A percentile compares a stretch with the other conserved stretches of the same genome.
Evolutionary conservation across 2,329 filamentous ascomycete genomes (phyloP).

Genomic region (Neobulgaria alba): DNA sequence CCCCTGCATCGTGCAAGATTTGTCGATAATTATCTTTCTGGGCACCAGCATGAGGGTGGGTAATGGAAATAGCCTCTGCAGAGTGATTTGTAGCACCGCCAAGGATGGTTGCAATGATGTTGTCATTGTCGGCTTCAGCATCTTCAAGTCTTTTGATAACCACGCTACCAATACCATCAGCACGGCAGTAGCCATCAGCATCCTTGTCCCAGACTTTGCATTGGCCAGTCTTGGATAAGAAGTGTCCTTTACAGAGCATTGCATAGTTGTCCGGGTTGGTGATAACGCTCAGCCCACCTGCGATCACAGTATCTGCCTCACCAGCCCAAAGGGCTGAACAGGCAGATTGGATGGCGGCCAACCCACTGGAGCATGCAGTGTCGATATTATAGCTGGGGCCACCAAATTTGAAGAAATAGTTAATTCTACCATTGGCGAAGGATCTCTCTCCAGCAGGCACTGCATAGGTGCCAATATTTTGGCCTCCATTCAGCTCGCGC

Average conservation of each 20-base stretch:
- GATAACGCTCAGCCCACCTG: slow-evolving; percentile 25
- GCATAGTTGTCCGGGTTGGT: slow-evolving; percentile 27
- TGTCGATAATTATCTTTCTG: slow-evolving; percentile 66
- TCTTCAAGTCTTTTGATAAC: slow-evolving; percentile 42
- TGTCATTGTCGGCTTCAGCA: slow-evolving; percentile 42
- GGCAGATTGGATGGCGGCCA: slow-evolving; percentile 30
- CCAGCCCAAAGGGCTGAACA: slow-evolving; percentile 24
- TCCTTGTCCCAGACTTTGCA: slow-evolving; percentile 41
- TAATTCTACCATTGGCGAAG: slow-evolving; percentile 30
- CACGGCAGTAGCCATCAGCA: slow-evolving; percentile 47
- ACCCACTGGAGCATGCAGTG: slow-evolving; percentile 34
- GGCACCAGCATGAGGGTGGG: slow-evolving; percentile 69
- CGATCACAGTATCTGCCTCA: slow-evolving; percentile 27
- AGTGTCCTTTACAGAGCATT: slow-evolving; percentile 25
- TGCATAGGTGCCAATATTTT: slow-evolving; percentile 27
- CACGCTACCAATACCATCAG: slow-evolving; percentile 40
- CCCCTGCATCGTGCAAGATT: slow-evolving; percentile 62
- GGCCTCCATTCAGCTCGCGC: slow-evolving; percentile 27
- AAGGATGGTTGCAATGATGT: slow-evolving; percentile 48
- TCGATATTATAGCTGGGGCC: slow-evolving; percentile 35
- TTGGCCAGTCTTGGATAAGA: slow-evolving; percentile 31
- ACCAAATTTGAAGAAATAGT: slow-evolving; percentile 35
- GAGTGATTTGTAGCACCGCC: slow-evolving; percentile 75
- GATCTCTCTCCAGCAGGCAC: slow-evolving; percentile 27
- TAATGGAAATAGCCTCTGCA: slow-evolving; percentile 73